Evolutionary conservation across 305 asterid species (phyloP), one percentile per base, ranked within the genome.

Genomic region (Striga hermonthica): DNA sequence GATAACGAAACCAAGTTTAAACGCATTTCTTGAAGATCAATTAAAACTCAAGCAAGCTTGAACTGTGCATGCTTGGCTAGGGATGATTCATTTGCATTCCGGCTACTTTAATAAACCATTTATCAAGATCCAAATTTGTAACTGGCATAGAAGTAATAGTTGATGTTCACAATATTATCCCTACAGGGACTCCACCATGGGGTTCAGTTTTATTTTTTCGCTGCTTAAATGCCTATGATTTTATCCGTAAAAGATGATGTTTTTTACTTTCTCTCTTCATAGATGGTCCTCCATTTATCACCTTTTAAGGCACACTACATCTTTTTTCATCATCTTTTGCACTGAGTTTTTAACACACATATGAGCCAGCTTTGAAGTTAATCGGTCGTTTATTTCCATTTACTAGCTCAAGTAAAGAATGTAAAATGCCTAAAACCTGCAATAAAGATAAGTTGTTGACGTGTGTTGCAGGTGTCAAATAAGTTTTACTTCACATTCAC

Each of bases 401-500:
- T 11, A n/a, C n/a, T 2, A 0, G 31, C 31, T 22, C 2, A 22
- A 22, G 31, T 22, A 22, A 22, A 22, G 31, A 22, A 22, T 22
- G 15, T 47, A 47, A 15, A 47, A 57, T 10, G 37, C 22, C 13
- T 58, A 13, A 34, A 58, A 7, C 5, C 6, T 36, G 58, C 6
- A 5, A 53, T 57, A 14, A 38, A 15, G 15, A 0, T 31, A 36
- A 35, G 12, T 22, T 47, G 43, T 36, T 62, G 40, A 28, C 65
- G 58, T 47, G 4, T 74, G 9, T 28, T 77, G 71, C 83, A 91
- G 96, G 91, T 92, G 59, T 92, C 97, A 0, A 92, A 92, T 75
- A 87, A 71, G 73, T 92, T 92, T 68, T 85, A 87, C 78, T 92
- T 87, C 81, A 89, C 93, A 1, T 89, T 89, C 81, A 92, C 98